Base-by-base conservation (phyloP, 805 yeast genomes). In the Maudiozyma serrabonitensis region DNA sequence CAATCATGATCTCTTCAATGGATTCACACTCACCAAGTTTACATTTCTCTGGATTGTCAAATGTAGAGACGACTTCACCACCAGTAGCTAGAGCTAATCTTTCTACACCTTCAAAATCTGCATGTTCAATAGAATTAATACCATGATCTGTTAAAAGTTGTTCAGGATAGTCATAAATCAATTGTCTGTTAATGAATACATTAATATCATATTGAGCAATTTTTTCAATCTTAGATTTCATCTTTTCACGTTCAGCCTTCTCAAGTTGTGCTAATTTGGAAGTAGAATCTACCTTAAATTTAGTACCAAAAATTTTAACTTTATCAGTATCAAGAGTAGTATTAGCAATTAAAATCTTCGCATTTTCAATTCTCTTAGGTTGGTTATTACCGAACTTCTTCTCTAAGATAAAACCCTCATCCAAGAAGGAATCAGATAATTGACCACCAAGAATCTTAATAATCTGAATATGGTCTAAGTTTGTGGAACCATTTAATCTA, bases 101-200 rank as follows among this genome's bases (percentile, higher is more conserved):
- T 73, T 93, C 99, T 49, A 93, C 87, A 62, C 98, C 99, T 62
- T 87, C 98, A 60, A 93, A 93, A 69, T 93, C 99, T 15, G 99
- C 98, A 65, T 93, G 99, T 69, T 93, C 99, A 55, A 93, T 88
- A 21, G 96, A 82, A 68, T 87, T 90, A 60, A 93, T 86, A 48
- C 82, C 80, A 41, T 88, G 70, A 58, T 91, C 99, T 6, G 95
- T 78, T 62, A 93, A 87, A 57, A 93, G 75, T 69, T 87, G 96
- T 71, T 93, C 99, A 25, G 99, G 99, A 78, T 91, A 93, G 72
- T 93, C 97, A 70, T 93, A 93, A 63, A 93, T 93, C 63, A 93
- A 78, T 71, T 93, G 99, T 64, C 99, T 82, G 73, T 93, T 93
- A 58, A 93, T 89, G 67, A 93, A 93, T 59, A 91, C 82, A 67